Conservation (phyloP, 352 stramenopile species). For the Phytophthora constricta region DNA sequence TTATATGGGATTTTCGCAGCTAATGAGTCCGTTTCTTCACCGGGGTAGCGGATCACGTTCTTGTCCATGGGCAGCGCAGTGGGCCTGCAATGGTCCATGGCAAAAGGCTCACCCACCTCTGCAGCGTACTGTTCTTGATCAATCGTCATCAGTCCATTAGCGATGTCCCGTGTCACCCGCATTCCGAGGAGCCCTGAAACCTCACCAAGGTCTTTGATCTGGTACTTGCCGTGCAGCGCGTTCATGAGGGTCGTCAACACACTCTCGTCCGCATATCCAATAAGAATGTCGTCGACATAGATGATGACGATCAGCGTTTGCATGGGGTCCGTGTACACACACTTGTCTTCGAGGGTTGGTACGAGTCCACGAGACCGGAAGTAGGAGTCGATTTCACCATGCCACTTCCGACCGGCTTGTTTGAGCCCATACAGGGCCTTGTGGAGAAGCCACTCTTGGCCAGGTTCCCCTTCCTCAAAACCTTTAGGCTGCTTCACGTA, state of each 20-base stretch:
- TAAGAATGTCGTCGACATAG: conserved; percentile 1
- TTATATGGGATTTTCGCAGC: no score
- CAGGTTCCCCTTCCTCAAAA: conserved; percentile 3
- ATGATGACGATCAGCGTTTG: neutral
- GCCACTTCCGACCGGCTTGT: neutral
- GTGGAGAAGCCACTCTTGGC: neutral
- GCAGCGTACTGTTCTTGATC: no score
- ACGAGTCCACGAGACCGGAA: neutral
- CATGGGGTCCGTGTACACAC: neutral
- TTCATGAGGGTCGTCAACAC: neutral
- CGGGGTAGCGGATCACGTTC: no score
- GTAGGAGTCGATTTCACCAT: neutral
- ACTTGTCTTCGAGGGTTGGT: neutral
- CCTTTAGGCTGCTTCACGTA: conserved; percentile 3
- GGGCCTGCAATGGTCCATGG: no score
- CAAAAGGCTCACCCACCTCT: no score
- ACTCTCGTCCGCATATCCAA: neutral
- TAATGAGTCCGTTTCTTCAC: no score
- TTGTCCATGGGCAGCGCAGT: no score
- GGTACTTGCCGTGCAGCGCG: neutral
- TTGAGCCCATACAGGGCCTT: neutral
- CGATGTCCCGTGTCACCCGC: no score
- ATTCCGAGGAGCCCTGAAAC: neutral
- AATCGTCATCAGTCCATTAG: no score
- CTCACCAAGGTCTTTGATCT: conserved; percentile 1